phyloP scores from a whole-genome alignment of 495 filamentous ascomycete species.

The Paragyromitra xinjiangensis region DNA sequence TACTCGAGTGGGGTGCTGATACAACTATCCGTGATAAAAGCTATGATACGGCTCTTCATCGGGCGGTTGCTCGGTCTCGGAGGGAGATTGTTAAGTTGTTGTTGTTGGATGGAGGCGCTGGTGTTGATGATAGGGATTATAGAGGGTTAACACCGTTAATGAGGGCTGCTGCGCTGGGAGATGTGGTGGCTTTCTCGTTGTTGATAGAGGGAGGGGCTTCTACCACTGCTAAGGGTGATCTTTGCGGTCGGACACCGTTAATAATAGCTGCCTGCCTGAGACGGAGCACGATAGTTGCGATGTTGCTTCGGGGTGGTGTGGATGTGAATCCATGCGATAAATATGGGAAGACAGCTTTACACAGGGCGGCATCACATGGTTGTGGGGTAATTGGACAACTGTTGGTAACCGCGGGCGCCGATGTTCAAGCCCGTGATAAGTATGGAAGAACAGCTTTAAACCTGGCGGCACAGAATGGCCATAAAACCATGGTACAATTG shows the following conservation, averaged over 20 bases:
- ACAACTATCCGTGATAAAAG: background rate
- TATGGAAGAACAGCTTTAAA: slow-evolving; percentile 12
- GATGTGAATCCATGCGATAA: background rate
- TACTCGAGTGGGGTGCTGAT: slow-evolving; percentile 11
- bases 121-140: slow-evolving; percentile 19
- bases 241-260: slow-evolving; percentile 10
- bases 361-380: background rate
- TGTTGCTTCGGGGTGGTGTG: background rate
- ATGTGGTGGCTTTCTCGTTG: slow-evolving; percentile 1
- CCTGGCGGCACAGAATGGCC: slow-evolving; percentile 4
- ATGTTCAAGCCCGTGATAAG: slow-evolving; percentile 6
- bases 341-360: background rate
- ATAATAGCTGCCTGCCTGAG: slow-evolving; percentile 10
- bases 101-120: slow-evolving; percentile 26
- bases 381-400: background rate
- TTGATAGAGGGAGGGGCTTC: slow-evolving; percentile 12
- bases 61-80: background rate
- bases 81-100: slow-evolving; percentile 14
- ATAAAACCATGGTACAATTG: slow-evolving; percentile 57
- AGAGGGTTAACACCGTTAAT: slow-evolving; percentile 12
- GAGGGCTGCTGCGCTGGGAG: slow-evolving; percentile 10
- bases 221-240: background rate
- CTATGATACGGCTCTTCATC: slow-evolving; percentile 15
- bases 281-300: background rate
- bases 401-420: background rate